Conservation (phyloP, 169 alveolate species). For the Cryptosporidium sp. region DNA sequence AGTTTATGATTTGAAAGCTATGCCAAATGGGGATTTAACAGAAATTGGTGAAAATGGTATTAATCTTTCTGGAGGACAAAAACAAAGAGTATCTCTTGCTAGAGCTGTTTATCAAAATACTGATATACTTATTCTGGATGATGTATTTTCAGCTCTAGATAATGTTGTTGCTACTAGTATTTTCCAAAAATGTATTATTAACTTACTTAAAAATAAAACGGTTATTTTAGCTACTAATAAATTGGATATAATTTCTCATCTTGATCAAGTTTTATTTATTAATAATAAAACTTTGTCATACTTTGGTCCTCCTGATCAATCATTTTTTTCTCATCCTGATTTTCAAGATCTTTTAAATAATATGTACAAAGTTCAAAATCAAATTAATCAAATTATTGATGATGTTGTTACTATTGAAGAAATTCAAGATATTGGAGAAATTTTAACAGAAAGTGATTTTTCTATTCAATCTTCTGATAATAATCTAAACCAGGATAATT, state of each 20-base stretch:
- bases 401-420: constrained; percentile 67
- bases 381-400: constrained; percentile 43
- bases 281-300: constrained; percentile 28
- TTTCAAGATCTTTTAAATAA: constrained; percentile 29
- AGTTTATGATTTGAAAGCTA: constrained; percentile 77
- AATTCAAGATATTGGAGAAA: constrained; percentile 35
- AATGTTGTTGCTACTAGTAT: constrained; percentile 81
- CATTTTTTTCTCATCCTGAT: constrained; percentile 36
- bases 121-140: constrained; percentile 85
- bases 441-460: neutral
- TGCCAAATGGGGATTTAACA: constrained; percentile 81
- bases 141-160: constrained; percentile 87
- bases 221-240: constrained; percentile 78
- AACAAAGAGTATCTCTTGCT: constrained; percentile 85
- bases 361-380: constrained; percentile 60
- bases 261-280: constrained; percentile 53
- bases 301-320: constrained; percentile 46
- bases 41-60: constrained; percentile 87
- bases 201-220: constrained; percentile 64
- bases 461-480: neutral
- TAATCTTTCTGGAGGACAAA: constrained; percentile 86
- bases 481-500: neutral
- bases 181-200: constrained; percentile 76
- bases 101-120: constrained; percentile 86
- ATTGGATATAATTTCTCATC: constrained; percentile 45